Conservation (phyloP, 257 asterid species). For the Nicotiana noctiflora region DNA sequence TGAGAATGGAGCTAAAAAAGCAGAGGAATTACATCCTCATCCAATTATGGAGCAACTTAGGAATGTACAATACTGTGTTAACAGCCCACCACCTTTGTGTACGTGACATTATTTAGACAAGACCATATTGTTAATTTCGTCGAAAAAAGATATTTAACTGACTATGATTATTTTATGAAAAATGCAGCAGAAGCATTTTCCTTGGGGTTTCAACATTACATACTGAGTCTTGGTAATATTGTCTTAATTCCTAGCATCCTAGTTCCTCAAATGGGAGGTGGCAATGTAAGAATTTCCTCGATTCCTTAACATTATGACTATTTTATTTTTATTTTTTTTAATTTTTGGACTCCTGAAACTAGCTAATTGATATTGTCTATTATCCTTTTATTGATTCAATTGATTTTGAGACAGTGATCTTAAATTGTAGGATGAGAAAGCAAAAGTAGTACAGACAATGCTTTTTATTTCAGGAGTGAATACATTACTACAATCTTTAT, state of each 20-base stretch:
- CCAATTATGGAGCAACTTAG: constrained; percentile 58
- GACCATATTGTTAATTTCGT: not conserved
- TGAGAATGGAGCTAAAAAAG: constrained; percentile 7
- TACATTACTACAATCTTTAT: constrained; percentile 63
- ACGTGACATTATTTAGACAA: not conserved
- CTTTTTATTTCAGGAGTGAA: constrained; percentile 62
- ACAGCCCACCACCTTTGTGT: constrained; percentile 76
- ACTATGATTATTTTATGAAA: not conserved
- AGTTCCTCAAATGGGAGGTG: constrained; percentile 78
- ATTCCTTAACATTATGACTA: not conserved
- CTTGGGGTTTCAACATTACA: constrained; percentile 78
- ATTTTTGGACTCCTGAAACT: too few relatives aligned
- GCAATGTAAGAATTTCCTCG: constrained; percentile 35
- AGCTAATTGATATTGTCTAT: not conserved
- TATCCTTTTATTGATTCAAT: not conserved
- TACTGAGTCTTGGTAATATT: constrained; percentile 53
- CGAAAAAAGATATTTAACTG: not conserved
- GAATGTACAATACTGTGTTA: constrained; percentile 61
- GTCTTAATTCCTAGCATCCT: constrained; percentile 57
- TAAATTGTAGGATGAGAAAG: constrained; percentile 55
- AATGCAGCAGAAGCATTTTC: constrained; percentile 51
- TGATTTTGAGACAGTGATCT: not conserved
- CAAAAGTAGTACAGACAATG: constrained; percentile 53
- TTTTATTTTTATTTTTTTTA: not conserved
- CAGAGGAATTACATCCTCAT: constrained; percentile 35